These are phyloP conservation scores for Gossypium laxum DNA, from an alignment of 441 rosid genomes.

Conservation along the genomic window DNA sequence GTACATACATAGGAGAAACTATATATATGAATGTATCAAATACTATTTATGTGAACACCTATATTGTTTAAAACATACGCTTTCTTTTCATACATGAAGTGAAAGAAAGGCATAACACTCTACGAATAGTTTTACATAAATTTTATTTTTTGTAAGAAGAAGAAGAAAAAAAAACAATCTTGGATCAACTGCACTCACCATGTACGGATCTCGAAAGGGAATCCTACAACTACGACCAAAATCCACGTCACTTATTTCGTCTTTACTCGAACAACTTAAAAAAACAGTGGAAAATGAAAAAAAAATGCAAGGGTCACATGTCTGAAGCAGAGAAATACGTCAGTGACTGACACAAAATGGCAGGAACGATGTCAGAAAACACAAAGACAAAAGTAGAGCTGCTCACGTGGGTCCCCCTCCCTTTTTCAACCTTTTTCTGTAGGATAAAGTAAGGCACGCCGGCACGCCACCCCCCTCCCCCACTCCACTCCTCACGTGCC, in stretches of 20 bases:
- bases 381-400: constrained; percentile 15
- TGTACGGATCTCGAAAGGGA: constrained; percentile 15
- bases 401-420: constrained; percentile 41
- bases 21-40: too few relatives aligned
- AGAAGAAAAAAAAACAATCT: background rate
- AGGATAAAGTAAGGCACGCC: constrained; percentile 42
- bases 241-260: constrained; percentile 19
- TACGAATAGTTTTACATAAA: background rate
- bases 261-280: background rate
- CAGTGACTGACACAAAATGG: constrained; percentile 38
- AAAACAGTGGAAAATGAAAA: background rate
- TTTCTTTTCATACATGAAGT: too few relatives aligned
- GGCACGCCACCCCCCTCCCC: constrained; percentile 44
- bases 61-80: too few relatives aligned
- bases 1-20: too few relatives aligned
- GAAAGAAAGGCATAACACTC: too few relatives aligned
- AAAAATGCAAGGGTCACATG: constrained; percentile 28
- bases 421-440: constrained; percentile 9
- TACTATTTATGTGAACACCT: too few relatives aligned
- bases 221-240: background rate
- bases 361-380: constrained; percentile 23
- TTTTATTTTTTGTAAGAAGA: background rate
- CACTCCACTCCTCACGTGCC: too few relatives aligned
- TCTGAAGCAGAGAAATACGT: constrained; percentile 19
- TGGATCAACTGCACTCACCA: constrained; percentile 9